A percentile compares a stretch with the other conserved stretches of the same genome.
phyloP scores from a whole-genome alignment of 805 yeast genomes.

The Metschnikowia anglica region DNA sequence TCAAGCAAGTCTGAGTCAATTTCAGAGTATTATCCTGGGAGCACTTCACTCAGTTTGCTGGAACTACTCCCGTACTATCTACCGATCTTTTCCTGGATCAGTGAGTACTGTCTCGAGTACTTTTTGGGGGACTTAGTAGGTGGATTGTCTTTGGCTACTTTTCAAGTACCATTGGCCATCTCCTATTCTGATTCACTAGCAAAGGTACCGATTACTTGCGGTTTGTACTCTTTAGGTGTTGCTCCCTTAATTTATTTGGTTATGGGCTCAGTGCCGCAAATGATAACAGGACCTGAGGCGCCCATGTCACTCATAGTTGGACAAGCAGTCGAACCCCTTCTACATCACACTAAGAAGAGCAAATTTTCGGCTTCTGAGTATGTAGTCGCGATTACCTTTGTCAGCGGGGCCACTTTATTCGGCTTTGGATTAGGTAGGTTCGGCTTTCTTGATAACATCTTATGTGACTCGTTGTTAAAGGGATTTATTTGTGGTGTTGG shows the following conservation, averaged over 20 bases:
- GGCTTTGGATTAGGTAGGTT: slow-evolving; percentile 28
- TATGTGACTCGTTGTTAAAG: slow-evolving; percentile 40
- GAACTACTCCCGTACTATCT: slow-evolving; percentile 56
- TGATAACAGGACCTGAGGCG: slow-evolving; percentile 48
- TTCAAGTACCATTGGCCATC: slow-evolving; percentile 80
- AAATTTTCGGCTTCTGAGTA: slow-evolving; percentile 32
- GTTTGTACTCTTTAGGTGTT: slow-evolving; percentile 38
- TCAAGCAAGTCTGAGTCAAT: slow-evolving; percentile 12
- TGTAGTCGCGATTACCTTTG: slow-evolving; percentile 50
- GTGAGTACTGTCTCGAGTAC: slow-evolving; percentile 41
- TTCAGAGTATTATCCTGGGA: slow-evolving; percentile 16
- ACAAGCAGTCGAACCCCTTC: slow-evolving; percentile 44
- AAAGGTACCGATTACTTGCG: slow-evolving; percentile 43
- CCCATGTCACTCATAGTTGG: slow-evolving; percentile 48
- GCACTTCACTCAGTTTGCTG: slow-evolving; percentile 7
- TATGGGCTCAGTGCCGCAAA: slow-evolving; percentile 47
- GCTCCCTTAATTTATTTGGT: slow-evolving; percentile 41
- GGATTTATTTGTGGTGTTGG: slow-evolving; percentile 48
- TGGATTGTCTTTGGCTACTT: slow-evolving; percentile 84
- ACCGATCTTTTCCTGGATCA: slow-evolving; percentile 70
- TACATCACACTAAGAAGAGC: slow-evolving; percentile 34
- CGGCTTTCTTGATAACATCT: slow-evolving; percentile 39
- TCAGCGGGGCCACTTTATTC: slow-evolving; percentile 61
- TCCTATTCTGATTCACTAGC: slow-evolving; percentile 45
- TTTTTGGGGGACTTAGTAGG: slow-evolving; percentile 69